Conservation (phyloP, 2,329 filamentous ascomycete species). For the Fusarium coffeatum region DNA sequence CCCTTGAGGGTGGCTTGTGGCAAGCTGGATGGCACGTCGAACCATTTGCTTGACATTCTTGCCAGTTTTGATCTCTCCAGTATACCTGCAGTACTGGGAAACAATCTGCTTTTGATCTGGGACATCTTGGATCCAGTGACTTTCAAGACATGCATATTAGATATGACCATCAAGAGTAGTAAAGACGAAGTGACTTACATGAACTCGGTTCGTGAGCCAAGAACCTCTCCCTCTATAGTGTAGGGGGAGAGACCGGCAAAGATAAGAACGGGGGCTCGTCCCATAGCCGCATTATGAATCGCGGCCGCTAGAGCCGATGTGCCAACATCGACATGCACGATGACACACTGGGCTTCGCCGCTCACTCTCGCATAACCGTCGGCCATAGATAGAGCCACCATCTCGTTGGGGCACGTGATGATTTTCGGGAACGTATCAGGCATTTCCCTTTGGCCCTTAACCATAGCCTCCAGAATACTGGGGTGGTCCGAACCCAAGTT, state of each 20-base stretch:
- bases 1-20: slow-evolving; percentile 44
- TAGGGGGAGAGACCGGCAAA: slow-evolving; percentile 58
- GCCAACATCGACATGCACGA: slow-evolving; percentile 48
- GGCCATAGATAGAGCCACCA: slow-evolving; percentile 43
- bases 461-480: slow-evolving; percentile 47
- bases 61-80: slow-evolving; percentile 17
- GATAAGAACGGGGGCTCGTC: slow-evolving; percentile 51
- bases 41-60: slow-evolving; percentile 23
- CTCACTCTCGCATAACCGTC: slow-evolving; percentile 47
- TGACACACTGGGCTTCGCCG: slow-evolving; percentile 38
- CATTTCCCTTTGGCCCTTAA: slow-evolving; percentile 40
- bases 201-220: slow-evolving; percentile 21
- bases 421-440: slow-evolving; percentile 20
- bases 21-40: slow-evolving; percentile 33
- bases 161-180: fast-evolving
- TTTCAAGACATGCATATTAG: fast-evolving
- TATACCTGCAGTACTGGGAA: slow-evolving; percentile 23
- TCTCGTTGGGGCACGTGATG: slow-evolving; percentile 50
- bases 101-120: slow-evolving; percentile 32
- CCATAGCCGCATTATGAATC: slow-evolving; percentile 46
- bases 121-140: slow-evolving; percentile 37
- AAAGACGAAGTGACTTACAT: not conserved
- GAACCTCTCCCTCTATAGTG: slow-evolving; percentile 51
- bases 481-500: slow-evolving; percentile 64
- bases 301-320: slow-evolving; percentile 45